Base-by-base conservation (phyloP, 2,329 filamentous ascomycete species). In the Sarocladium brachiariae region DNA sequence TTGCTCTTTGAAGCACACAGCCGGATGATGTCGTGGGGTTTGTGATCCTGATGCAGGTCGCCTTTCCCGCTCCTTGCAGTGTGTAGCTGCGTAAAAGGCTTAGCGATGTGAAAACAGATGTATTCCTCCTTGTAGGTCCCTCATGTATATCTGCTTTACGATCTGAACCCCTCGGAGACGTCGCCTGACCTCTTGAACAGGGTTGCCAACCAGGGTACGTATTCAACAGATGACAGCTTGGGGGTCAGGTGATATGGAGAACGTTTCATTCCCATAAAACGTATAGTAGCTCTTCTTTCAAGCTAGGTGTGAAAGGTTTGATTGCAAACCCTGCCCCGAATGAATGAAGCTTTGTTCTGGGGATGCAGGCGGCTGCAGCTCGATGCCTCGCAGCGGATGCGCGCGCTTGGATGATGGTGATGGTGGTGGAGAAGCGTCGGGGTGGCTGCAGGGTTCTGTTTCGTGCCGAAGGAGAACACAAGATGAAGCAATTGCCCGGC, bases 401-500 rank as follows among this genome's bases (percentile, higher is more conserved):
- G 46, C 46, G 46, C 46, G 46, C 45, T 25, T 48, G 45, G 45
- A 25, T 34, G 45, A 11, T 24, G 21, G 3, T 37, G 46, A 37
- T 37, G 33, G 30, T 37, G 31, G 31, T 49, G 46, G 46, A 37
- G 46, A 14, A 10, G 46, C 24, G 9, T 49, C 46, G 46, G 46
- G 33, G 13, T 35, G 46, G 46, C 46, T 49, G 46, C 46, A 49
- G 46, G 31, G 46, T 33, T 48, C 45, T 48, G 27, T 48, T 11
- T 48, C 45, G 10, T 19, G 5, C 27, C 30, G 31, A 21, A 37
- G 14, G 21, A 7, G 14, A 37, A 9, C 30, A 49, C 46, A 31
- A 49, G 46, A 49, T 25, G 23, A 31, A 30, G 46, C 33, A 30
- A 18, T 6, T 30, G 16, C 41, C 41, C 33, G 33, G 18, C 10